These are phyloP conservation scores for Hygrophorus russula DNA, from an alignment of 768 basidiomycete genomes.

Conservation along the genomic window DNA sequence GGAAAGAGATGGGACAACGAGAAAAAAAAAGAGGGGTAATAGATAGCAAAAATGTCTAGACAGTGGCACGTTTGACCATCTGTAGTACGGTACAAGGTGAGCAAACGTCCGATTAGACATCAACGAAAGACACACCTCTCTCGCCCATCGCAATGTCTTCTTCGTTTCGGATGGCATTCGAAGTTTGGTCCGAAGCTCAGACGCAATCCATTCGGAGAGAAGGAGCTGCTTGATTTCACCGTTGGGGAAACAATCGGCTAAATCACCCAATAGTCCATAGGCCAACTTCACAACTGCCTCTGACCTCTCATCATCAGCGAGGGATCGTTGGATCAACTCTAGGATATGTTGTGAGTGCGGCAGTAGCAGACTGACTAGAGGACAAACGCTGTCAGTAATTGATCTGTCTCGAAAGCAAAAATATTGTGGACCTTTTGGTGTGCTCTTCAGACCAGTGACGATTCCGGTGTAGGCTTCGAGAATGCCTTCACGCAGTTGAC, in stretches of 20 bases:
- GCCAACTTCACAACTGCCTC: conserved; percentile 66
- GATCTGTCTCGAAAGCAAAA: neutral
- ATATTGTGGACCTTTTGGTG: conserved; percentile 51
- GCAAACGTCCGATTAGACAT: neutral
- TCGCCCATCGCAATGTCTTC: conserved; percentile 88
- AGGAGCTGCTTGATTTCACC: conserved; percentile 75
- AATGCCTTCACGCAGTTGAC: conserved; percentile 85
- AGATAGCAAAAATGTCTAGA: conserved; percentile 33
- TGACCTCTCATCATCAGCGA: conserved; percentile 73
- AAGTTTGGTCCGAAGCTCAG: conserved; percentile 60
- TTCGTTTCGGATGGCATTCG: conserved; percentile 71
- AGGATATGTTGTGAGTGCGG: conserved; percentile 66
- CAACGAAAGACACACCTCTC: conserved; percentile 50
- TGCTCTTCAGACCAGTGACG: conserved; percentile 81
- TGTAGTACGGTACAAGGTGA: conserved; percentile 18
- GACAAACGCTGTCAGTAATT: conserved; percentile 5
- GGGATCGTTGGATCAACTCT: conserved; percentile 68
- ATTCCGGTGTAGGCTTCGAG: conserved; percentile 96
- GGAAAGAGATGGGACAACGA: conserved; percentile 15
- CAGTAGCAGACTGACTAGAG: conserved; percentile 41
- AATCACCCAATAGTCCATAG: conserved; percentile 85
- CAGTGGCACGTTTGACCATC: conserved; percentile 76
- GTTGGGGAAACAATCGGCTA: conserved; percentile 78
- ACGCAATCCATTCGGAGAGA: conserved; percentile 69
- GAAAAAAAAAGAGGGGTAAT: conserved; percentile 14